Base-by-base conservation (phyloP, 257 asterid genomes). In the Penstemon barbatus region DNA sequence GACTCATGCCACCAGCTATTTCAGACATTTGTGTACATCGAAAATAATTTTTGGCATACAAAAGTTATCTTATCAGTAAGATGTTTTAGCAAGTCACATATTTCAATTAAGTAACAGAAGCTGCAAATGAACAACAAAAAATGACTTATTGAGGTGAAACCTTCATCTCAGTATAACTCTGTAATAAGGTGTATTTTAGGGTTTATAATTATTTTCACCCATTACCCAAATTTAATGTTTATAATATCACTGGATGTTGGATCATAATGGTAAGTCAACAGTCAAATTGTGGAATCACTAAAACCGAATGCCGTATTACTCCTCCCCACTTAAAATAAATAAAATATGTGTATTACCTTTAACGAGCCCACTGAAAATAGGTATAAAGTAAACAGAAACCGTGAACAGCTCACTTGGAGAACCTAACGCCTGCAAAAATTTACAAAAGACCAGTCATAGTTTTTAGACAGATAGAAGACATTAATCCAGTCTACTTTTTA, bases 371-470 rank as follows among this genome's bases (percentile, higher is more conserved):
- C 79, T 69, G 53, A 93, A 76, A 72, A 90, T 85, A 66, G 95
- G 90, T 45, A 83, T 39, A 71, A 80, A 90, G 81, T 83, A 90
- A 71, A 61, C 25, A 69, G 98, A 85, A 67, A 80, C 71, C 63
- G 50, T 55, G 75, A 83, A 85, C 49, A 54, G 76, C 75, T 83
- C 83, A 39, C 71, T 71, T 46, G 86, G 78, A 74, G 92, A 84
- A 63, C 85, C 87, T 63, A 93, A 49, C 43, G 97, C 98, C 97
- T 92, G 96, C n/a, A 38, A 42, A 61, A 72, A 61, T 25, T 70
- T 62, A 5, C 13, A 68, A 61, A 77, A 4, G 50, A 71, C 68
- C 3, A 37, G 7, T 36, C 13, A 13, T 12, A 15, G 46, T 50
- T 52, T 63, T 64, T 48, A 40, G 54, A 41, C 13, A 18, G 9